phyloP scores from a whole-genome alignment of 371 early-diverging fungal species.

The Mucor lusitanicus region DNA sequence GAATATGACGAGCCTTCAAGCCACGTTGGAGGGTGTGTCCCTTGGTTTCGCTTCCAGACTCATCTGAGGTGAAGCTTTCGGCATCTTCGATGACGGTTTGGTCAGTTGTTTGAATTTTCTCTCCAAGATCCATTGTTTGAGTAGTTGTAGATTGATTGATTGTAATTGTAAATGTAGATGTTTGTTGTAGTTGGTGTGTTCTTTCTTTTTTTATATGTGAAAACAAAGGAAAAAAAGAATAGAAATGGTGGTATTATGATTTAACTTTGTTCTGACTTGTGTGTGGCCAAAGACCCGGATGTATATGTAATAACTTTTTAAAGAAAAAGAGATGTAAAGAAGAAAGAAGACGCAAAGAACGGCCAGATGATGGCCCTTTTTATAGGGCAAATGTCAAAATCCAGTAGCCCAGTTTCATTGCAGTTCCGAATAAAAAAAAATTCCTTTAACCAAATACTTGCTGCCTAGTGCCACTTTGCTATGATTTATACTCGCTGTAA shows the following conservation, averaged over 20 bases:
- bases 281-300: constrained; percentile 56
- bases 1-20: constrained; percentile 58
- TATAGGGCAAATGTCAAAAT: constrained; percentile 8
- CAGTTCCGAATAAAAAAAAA: background rate
- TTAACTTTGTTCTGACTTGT: constrained; percentile 10
- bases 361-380: background rate
- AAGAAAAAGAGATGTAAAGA: background rate
- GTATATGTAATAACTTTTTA: background rate
- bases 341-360: background rate
- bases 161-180: background rate
- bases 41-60: constrained; percentile 10
- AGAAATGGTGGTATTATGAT: constrained; percentile 6
- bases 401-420: background rate
- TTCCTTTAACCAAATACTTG: background rate
- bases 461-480: background rate
- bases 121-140: constrained; percentile 11
- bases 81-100: constrained; percentile 27
- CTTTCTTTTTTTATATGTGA: background rate
- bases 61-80: constrained; percentile 8
- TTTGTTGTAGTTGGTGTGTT: constrained; percentile 7
- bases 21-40: constrained; percentile 35
- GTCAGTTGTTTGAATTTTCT: constrained; percentile 20
- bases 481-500: background rate
- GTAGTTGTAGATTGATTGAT: background rate
- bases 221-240: constrained; percentile 18